Conservation (phyloP, 2,329 filamentous ascomycete species). For the Colletotrichum sp. region DNA sequence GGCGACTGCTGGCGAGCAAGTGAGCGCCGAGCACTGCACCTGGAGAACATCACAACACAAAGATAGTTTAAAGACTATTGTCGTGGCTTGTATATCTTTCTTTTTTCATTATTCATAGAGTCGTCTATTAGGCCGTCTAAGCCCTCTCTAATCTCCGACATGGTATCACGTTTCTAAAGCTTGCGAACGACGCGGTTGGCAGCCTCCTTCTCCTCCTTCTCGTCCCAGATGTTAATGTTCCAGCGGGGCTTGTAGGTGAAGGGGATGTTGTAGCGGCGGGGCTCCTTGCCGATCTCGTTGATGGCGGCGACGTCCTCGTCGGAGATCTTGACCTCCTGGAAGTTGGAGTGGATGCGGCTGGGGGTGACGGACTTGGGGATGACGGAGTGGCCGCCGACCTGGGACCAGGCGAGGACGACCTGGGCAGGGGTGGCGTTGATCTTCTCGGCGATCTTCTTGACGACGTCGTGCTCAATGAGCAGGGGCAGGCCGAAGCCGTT, state of each 20-base stretch:
- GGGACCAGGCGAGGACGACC: conserved; percentile 62
- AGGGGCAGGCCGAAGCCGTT: conserved; percentile 51
- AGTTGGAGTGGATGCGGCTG: conserved; percentile 73
- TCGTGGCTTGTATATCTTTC: no score
- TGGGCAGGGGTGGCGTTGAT: conserved; percentile 46
- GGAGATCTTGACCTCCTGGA: conserved; percentile 67
- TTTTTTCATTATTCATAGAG: conserved; percentile 6
- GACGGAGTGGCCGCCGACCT: conserved; percentile 67
- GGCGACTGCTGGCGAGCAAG: no score
- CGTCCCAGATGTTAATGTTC: conserved; percentile 62
- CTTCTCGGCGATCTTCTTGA: conserved; percentile 61
- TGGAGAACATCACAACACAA: no score
- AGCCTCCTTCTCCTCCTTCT: conserved; percentile 56
- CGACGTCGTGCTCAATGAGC: conserved; percentile 61
- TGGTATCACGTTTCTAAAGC: conserved; percentile 21
- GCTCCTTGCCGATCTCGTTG: conserved; percentile 63
- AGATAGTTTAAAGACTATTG: no score
- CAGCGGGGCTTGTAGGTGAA: conserved; percentile 47
- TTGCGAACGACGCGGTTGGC: conserved; percentile 50
- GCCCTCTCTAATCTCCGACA: neutral
- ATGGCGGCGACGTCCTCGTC: conserved; percentile 65
- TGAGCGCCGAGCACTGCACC: no score
- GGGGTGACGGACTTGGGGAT: conserved; percentile 78
- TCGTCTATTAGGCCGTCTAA: conserved; percentile 4
- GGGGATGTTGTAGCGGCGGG: conserved; percentile 51